Conservation (phyloP, 202 grass and related monocot species). For the Thinopyrum obtusiflorum region DNA sequence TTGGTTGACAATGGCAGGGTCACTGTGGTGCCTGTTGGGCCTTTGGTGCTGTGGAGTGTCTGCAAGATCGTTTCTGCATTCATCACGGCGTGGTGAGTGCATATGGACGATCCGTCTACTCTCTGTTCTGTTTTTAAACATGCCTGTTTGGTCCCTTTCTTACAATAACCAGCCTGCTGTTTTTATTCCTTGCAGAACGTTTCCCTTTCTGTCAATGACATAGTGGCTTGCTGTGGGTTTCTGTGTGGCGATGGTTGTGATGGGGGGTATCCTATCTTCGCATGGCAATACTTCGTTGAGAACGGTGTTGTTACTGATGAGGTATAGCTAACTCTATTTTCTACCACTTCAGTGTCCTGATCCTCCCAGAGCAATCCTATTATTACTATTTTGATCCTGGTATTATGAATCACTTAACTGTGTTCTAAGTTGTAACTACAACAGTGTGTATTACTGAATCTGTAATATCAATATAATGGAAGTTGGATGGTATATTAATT, state of each 20-base stretch:
- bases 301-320: slow-evolving; percentile 81
- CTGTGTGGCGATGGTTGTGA: slow-evolving; percentile 96
- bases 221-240: slow-evolving; percentile 83
- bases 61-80: too few species aligned
- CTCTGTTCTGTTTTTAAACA: neutral
- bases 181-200: too few species aligned
- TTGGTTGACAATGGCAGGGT: too few species aligned
- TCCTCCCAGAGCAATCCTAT: neutral
- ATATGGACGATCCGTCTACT: neutral
- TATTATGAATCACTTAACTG: neutral
- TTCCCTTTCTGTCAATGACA: slow-evolving; percentile 25
- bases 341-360: neutral
- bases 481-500: neutral
- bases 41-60: too few species aligned
- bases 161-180: neutral
- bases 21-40: too few species aligned
- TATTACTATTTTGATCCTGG: neutral
- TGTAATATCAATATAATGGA: neutral
- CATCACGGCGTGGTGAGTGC: too few species aligned
- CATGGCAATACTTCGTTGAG: slow-evolving; percentile 80
- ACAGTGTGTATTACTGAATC: too few species aligned
- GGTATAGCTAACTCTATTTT: slow-evolving; percentile 38
- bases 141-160: too few species aligned
- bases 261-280: slow-evolving; percentile 82
- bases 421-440: neutral